Conservation (phyloP, 2,329 filamentous ascomycete genomes). For the Colletotrichum paranaense region DNA sequence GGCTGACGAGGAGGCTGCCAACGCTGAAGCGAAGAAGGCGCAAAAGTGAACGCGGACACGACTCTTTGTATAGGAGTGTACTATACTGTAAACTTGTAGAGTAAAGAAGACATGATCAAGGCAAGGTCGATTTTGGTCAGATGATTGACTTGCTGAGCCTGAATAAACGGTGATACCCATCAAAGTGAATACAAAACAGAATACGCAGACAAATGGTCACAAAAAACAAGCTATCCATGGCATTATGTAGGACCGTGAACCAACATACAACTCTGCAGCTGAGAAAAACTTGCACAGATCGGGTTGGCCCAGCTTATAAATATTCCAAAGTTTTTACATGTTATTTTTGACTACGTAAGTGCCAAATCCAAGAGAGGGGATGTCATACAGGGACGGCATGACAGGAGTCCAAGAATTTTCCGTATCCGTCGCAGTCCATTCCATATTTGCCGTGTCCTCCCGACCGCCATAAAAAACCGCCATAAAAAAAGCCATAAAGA, state of each 20-base stretch:
- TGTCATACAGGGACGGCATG: conserved; percentile 44
- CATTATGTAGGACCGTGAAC: too few relatives aligned
- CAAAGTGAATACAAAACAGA: too few relatives aligned
- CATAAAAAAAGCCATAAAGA: conserved; percentile 39
- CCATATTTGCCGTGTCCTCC: conserved; percentile 22
- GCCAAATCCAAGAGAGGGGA: conserved; percentile 51
- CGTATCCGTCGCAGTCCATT: conserved; percentile 17
- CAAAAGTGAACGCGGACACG: conserved; percentile 12
- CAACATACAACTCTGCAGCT: too few relatives aligned
- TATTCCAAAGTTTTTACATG: not conserved
- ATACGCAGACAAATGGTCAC: too few relatives aligned
- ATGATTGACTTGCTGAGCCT: not conserved
- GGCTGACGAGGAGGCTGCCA: conserved; percentile 65
- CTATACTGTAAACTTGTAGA: conserved; percentile 9
- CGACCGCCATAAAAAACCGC: conserved; percentile 6
- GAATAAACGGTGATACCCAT: not conserved
- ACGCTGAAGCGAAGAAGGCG: conserved; percentile 28
- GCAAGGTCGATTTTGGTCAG: not conserved
- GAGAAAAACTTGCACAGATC: not conserved
- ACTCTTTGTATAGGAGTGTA: not conserved
- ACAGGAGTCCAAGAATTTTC: conserved; percentile 27
- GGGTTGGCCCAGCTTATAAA: not conserved
- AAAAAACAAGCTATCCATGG: too few relatives aligned
- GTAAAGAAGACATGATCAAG: not conserved
- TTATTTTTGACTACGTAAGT: conserved; percentile 20